A percentile compares a stretch with the other conserved stretches of the same genome.
Conservation (phyloP, 495 filamentous ascomycete species). For the Immersiella caudata region DNA sequence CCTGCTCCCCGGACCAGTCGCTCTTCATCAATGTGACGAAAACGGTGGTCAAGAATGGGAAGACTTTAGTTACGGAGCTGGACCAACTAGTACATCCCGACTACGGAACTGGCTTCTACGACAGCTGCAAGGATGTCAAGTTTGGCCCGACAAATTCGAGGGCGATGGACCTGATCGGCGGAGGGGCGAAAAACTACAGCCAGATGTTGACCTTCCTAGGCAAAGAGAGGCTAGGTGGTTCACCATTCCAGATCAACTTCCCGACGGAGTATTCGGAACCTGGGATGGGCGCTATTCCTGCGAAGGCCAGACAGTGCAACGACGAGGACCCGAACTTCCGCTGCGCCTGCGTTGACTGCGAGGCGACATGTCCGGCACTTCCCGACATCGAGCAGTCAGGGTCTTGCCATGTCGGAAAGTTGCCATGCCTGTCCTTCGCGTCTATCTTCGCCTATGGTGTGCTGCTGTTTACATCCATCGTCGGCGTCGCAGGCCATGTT, state of each 20-base stretch:
- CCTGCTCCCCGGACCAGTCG: conserved; percentile 94
- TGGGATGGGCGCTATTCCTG: conserved; percentile 65
- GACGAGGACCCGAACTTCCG: conserved; percentile 80
- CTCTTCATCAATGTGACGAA: conserved; percentile 92
- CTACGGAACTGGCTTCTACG: conserved; percentile 87
- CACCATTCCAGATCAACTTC: conserved; percentile 97
- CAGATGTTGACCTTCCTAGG: conserved; percentile 90
- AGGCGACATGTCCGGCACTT: conserved; percentile 77
- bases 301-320: conserved; percentile 81
- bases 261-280: conserved; percentile 64
- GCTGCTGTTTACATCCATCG: conserved; percentile 66
- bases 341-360: conserved; percentile 93
- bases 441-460: conserved; percentile 84
- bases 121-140: conserved; percentile 98
- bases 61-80: conserved; percentile 79
- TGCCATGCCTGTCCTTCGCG: conserved; percentile 90
- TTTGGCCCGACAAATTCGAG: conserved; percentile 89
- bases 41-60: conserved; percentile 65
- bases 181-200: conserved; percentile 87
- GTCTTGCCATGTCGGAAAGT: conserved; percentile 77
- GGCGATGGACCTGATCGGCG: conserved; percentile 94
- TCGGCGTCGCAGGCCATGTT: conserved; percentile 70
- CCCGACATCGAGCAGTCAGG: conserved; percentile 67
- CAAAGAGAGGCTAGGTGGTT: conserved; percentile 82
- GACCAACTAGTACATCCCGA: conserved; percentile 86